Base-by-base conservation (phyloP, 352 stramenopile genomes). In the Pythium periplocum region DNA sequence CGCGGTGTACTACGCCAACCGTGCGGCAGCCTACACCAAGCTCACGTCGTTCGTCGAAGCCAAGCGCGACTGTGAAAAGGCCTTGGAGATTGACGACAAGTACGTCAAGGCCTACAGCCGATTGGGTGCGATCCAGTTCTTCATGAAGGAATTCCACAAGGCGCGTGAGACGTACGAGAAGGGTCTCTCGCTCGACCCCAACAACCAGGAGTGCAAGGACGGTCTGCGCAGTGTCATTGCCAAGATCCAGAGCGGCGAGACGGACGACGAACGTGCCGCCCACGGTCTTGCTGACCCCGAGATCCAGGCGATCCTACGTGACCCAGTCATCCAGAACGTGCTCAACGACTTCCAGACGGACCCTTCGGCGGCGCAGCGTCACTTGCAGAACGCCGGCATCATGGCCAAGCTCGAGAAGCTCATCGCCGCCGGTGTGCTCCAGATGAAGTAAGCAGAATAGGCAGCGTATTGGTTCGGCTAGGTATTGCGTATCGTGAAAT, bases 121-220 rank as follows among this genome's bases (percentile, higher is more conserved):
- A 40, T 97, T 99, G 65, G 97, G 96, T 17, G 97, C 98, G 55
- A 99, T 99, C 68, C 95, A 99, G 77, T 97, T 99, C 59, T 96
- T 99, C 59, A 98, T 99, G 85, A 99, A 99, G 81, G 96, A 99
- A 61, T 98, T 98, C 78, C 96, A 99, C 87, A 99, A 99, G 76
- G 96, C 96, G 11, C 85, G 98, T 46, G 92, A 98, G 62, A 97
- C 85, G 42, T 99, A 99, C 75, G 87, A 98, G 61, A 94, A 96
- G 58, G 97, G 97, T 6, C 70, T 99, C 43, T 69, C 87, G 42
- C 59, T 99, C 31, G 97, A 99, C 64, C 73, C 92, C 35, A 82
- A 84, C 49, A 98, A 99, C 84, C 67, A 87, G 42, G 87, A 98
- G 45, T 99, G 97, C 76, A 80, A 95, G 53, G 87, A 99, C 46